Conservation (phyloP, 495 filamentous ascomycete genomes). For the Pyrenula massariospora region DNA sequence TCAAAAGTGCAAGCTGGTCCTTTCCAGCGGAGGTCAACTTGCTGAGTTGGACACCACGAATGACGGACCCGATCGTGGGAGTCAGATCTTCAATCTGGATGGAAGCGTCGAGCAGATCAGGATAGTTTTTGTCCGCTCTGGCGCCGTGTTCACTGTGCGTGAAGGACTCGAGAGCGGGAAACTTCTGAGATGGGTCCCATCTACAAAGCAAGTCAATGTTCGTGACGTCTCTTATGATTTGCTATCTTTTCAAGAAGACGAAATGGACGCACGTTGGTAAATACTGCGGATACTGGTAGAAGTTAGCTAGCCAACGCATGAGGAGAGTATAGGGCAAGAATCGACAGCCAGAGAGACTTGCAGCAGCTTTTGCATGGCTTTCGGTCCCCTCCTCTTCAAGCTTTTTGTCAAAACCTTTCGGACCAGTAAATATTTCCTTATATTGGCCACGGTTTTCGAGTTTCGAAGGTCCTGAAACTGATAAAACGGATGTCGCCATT, state of each 20-base stretch:
- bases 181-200: slow-evolving; percentile 23
- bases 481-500: background rate
- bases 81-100: slow-evolving; percentile 48
- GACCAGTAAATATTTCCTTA: slow-evolving; percentile 8
- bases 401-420: slow-evolving; percentile 7
- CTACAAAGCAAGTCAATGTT: too few species aligned
- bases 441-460: slow-evolving; percentile 4
- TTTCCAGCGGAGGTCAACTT: slow-evolving; percentile 53
- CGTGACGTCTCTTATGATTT: too few species aligned
- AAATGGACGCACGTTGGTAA: slow-evolving; percentile 10
- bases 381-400: slow-evolving; percentile 9
- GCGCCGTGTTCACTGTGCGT: slow-evolving; percentile 62
- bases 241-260: too few species aligned
- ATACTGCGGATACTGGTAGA: slow-evolving; percentile 5
- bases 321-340: background rate
- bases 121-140: slow-evolving; percentile 54
- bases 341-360: background rate
- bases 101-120: slow-evolving; percentile 48
- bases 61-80: slow-evolving; percentile 63
- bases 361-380: slow-evolving; percentile 6
- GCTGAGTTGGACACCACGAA: slow-evolving; percentile 67
- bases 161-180: slow-evolving; percentile 55
- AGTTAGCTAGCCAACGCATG: background rate
- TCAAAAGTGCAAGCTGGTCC: slow-evolving; percentile 69
- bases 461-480: too few species aligned